Evolutionary conservation across 2,329 filamentous ascomycete genomes (phyloP).

Genomic region (Trichoderma cornu-damae): DNA sequence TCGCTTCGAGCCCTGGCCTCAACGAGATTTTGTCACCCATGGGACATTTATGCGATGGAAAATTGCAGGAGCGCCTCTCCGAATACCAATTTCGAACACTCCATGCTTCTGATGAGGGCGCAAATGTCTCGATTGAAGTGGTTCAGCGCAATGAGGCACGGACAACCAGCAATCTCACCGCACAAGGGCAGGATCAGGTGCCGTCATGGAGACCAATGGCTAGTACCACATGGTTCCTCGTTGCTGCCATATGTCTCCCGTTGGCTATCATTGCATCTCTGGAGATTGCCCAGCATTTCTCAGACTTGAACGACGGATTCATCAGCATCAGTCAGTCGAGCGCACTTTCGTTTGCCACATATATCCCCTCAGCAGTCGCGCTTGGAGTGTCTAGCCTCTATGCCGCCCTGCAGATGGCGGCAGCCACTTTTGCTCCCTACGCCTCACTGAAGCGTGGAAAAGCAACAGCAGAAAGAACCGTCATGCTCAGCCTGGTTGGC

Average conservation of each 20-base stretch:
- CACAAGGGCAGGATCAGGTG: not conserved
- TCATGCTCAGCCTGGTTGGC: not conserved
- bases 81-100: not conserved
- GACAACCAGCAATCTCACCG: not conserved
- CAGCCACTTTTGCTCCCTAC: constrained; percentile 6
- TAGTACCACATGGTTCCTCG: constrained; percentile 3
- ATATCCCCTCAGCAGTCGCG: constrained; percentile 8
- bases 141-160: not conserved
- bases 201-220: constrained; percentile 8
- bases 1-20: not conserved
- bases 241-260: constrained; percentile 1
- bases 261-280: not conserved
- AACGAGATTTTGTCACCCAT: not conserved
- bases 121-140: not conserved
- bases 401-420: not conserved
- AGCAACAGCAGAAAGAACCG: not conserved
- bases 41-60: not conserved
- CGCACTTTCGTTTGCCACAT: not conserved
- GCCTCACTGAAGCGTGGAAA: not conserved
- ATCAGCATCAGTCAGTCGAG: not conserved
- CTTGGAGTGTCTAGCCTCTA: constrained; percentile 6
- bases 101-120: not conserved
- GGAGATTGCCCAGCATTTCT: constrained; percentile 8
- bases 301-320: not conserved
- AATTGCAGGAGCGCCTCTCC: not conserved